Evolutionary conservation across 768 basidiomycete genomes (phyloP).

Genomic region (Pisolithus marmoratus): DNA sequence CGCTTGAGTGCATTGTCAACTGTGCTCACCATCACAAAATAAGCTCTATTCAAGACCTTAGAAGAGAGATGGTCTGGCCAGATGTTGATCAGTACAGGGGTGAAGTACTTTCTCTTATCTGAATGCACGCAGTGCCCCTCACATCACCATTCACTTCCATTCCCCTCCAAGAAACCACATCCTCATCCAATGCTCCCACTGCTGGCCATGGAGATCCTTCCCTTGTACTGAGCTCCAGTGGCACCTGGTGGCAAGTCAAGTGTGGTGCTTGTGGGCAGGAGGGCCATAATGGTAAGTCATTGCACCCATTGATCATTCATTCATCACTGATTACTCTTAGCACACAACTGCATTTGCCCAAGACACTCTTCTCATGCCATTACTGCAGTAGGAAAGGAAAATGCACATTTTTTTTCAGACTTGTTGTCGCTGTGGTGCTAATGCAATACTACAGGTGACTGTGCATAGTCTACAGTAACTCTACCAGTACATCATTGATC

Average conservation of each 20-base stretch:
- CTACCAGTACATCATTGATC: no score
- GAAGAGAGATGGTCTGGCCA: slow-evolving; percentile 17
- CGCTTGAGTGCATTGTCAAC: slow-evolving; percentile 19
- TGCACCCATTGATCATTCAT: background rate
- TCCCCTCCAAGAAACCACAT: background rate
- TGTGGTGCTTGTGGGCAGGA: slow-evolving; percentile 5
- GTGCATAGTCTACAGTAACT: no score
- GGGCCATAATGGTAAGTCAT: slow-evolving; percentile 6
- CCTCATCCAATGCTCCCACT: background rate
- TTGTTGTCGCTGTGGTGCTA: no score
- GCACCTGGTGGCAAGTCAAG: background rate
- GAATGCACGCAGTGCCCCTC: background rate
- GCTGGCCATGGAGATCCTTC: background rate
- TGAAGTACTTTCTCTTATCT: background rate
- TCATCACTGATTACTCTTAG: no score
- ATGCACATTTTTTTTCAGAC: no score
- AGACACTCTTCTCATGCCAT: no score
- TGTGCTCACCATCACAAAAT: slow-evolving; percentile 14
- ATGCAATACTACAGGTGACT: no score
- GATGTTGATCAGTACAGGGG: background rate
- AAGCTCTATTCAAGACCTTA: slow-evolving; percentile 11
- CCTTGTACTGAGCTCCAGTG: no score
- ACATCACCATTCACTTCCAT: background rate
- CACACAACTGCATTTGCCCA: no score
- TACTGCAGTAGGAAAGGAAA: no score